These are phyloP conservation scores for Micractinium conductrix DNA, from an alignment of 139 green algal genomes.

Conservation along the genomic window DNA sequence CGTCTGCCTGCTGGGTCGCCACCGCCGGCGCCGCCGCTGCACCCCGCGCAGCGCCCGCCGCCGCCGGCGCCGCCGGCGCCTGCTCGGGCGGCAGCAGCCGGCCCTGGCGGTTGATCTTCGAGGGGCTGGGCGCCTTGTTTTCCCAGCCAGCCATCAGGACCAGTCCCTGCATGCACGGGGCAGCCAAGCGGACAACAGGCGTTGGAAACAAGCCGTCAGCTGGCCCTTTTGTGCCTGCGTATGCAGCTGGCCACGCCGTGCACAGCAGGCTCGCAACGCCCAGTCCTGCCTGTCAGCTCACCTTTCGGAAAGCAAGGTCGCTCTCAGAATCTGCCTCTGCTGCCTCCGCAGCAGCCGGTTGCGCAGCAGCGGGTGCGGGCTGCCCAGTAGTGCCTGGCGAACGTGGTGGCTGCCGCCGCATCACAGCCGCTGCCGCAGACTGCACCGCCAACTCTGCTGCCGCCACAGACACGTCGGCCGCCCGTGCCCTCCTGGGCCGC, in stretches of 20 bases:
- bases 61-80: background rate
- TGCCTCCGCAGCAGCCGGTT: background rate
- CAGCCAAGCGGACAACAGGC: background rate
- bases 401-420: background rate
- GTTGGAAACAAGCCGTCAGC: no score
- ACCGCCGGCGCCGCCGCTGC: no score
- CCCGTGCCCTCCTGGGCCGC: background rate
- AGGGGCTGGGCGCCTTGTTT: slow-evolving; percentile 17
- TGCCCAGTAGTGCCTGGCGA: background rate
- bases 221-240: no score
- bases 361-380: background rate
- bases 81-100: background rate
- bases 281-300: no score
- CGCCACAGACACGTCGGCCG: background rate
- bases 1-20: background rate
- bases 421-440: background rate
- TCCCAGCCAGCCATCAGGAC: background rate
- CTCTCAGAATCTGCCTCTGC: background rate
- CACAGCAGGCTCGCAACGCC: no score
- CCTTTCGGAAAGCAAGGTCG: slow-evolving; percentile 13
- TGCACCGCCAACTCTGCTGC: background rate
- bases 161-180: background rate
- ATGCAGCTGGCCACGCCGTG: no score
- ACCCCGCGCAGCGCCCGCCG: background rate
- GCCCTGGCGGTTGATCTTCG: background rate